Evolutionary conservation across 805 yeast species (phyloP).

Genomic region (Ascoidea tarda): DNA sequence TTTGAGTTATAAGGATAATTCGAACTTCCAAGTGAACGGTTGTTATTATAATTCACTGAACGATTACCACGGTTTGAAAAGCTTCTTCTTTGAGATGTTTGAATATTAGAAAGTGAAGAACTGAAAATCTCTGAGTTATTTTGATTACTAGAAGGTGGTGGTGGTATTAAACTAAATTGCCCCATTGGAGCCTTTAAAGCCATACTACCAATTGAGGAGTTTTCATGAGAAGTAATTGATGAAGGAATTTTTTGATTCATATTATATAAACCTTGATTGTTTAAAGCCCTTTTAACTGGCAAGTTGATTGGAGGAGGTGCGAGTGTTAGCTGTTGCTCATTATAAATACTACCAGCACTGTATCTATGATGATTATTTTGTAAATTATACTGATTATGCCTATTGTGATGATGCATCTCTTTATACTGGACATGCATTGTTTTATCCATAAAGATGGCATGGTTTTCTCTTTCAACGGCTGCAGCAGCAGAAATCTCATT

Average conservation of each 20-base stretch:
- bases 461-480: constrained; percentile 79
- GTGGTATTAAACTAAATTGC: background rate
- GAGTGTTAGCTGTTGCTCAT: constrained; percentile 29
- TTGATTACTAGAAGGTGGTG: background rate
- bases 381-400: constrained; percentile 16
- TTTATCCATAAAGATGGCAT: constrained; percentile 54
- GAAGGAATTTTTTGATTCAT: background rate
- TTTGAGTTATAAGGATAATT: background rate
- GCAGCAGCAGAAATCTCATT: constrained; percentile 67
- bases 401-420: constrained; percentile 33
- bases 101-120: background rate
- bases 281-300: constrained; percentile 25
- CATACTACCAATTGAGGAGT: no score
- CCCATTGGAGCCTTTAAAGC: background rate
- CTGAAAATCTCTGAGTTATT: no score
- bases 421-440: constrained; percentile 81
- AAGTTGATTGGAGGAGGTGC: constrained; percentile 79
- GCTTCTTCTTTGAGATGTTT: no score
- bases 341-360: constrained; percentile 11
- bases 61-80: background rate
- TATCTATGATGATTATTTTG: constrained; percentile 4
- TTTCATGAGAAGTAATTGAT: background rate
- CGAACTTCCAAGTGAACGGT: background rate
- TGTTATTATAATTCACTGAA: background rate
- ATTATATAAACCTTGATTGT: no score